phyloP scores from a whole-genome alignment of 305 asterid species.

The Withania somnifera region DNA sequence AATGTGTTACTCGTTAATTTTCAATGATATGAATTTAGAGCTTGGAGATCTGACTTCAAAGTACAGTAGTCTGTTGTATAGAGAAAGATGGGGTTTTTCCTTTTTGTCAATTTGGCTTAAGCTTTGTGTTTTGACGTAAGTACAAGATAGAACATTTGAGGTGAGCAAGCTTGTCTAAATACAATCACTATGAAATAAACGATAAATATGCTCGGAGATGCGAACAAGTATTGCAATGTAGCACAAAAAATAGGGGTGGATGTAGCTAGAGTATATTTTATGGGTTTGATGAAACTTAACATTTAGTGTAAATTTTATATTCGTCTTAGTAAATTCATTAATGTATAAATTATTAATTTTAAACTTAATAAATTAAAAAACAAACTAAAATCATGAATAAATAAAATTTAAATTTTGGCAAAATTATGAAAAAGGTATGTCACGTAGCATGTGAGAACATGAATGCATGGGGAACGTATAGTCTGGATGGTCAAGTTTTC shows the following conservation, averaged over 20 bases:
- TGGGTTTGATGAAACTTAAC: too few species aligned
- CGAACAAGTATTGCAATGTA: neutral
- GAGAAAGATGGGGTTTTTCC: neutral
- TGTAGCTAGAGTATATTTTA: neutral
- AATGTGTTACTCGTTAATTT: neutral
- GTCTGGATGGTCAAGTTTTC: constrained; percentile 22
- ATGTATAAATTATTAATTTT: too few species aligned
- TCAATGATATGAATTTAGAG: neutral
- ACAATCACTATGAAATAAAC: neutral
- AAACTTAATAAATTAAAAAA: too few species aligned
- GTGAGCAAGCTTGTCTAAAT: neutral
- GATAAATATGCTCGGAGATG: neutral
- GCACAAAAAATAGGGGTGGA: too few species aligned
- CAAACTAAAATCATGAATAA: too few species aligned
- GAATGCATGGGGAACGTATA: neutral
- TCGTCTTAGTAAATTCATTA: too few species aligned
- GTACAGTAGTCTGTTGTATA: too few species aligned
- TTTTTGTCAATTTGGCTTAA: neutral
- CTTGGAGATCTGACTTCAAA: neutral
- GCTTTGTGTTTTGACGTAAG: neutral
- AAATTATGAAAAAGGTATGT: neutral
- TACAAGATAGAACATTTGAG: neutral
- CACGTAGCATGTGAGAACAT: neutral
- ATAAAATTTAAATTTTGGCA: neutral
- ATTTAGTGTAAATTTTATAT: too few species aligned